These are phyloP conservation scores for Ophiostoma sp. DNA, from an alignment of 2,329 filamentous ascomycete genomes.

Conservation along the genomic window DNA sequence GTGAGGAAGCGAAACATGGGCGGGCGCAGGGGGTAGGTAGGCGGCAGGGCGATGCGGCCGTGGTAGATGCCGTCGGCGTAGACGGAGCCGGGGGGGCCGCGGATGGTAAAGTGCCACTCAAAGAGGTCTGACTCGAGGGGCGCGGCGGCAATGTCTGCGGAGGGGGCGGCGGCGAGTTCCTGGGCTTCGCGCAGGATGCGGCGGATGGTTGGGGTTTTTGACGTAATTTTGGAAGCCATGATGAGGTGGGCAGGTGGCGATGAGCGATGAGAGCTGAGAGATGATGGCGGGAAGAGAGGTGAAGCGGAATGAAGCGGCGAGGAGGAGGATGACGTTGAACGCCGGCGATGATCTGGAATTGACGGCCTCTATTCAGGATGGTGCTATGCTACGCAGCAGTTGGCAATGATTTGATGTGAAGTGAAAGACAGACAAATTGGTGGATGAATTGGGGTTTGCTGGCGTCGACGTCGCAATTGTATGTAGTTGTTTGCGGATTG, in stretches of 20 bases:
- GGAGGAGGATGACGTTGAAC: not conserved
- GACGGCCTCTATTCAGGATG: not conserved
- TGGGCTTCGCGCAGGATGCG: slow-evolving; percentile 87
- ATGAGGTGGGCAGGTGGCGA: not conserved
- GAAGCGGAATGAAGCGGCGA: not conserved
- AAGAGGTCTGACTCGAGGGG: slow-evolving; percentile 88
- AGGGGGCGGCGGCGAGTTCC: slow-evolving; percentile 75
- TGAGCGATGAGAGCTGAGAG: not conserved
- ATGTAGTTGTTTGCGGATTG: not conserved
- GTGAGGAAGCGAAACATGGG: slow-evolving; percentile 95
- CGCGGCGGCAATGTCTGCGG: slow-evolving; percentile 76
- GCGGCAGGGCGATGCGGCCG: slow-evolving; percentile 85
- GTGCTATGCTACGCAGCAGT: not conserved
- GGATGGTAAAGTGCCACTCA: slow-evolving; percentile 98
- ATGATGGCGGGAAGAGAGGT: not conserved
- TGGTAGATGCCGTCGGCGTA: slow-evolving; percentile 86
- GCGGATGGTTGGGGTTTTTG: slow-evolving; percentile 77
- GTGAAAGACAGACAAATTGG: not conserved
- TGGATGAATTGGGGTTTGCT: not conserved
- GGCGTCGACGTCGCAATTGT: no score
- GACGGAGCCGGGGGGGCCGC: slow-evolving; percentile 74
- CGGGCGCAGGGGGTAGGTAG: slow-evolving; percentile 84
- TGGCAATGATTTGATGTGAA: not conserved
- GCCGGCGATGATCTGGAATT: not conserved
- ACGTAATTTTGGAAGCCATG: slow-evolving; percentile 41